Percentiles rank a stretch among this genome's conserved stretches.
phyloP scores from a whole-genome alignment of 2,329 filamentous ascomycete genomes.

The Sclerotinia borealis region DNA sequence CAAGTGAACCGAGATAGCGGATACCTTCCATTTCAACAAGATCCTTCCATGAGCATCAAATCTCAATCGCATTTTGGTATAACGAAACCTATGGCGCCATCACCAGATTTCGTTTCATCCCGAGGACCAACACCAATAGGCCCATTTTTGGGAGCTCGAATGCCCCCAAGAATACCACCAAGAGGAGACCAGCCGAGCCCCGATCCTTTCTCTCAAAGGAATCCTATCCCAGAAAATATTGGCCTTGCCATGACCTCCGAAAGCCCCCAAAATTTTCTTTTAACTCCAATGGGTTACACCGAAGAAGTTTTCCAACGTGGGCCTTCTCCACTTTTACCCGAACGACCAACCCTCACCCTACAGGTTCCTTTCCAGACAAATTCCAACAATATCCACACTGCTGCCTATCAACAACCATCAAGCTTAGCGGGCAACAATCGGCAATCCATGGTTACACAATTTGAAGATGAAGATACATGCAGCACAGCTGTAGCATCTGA shows the following conservation, averaged over 20 bases:
- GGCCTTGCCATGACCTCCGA: slow-evolving; percentile 28
- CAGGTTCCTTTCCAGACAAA: slow-evolving; percentile 19
- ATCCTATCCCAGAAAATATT: slow-evolving; percentile 27
- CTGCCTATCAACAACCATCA: slow-evolving; percentile 11
- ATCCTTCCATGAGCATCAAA: slow-evolving; percentile 23
- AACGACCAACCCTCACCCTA: slow-evolving; percentile 28
- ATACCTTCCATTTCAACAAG: slow-evolving; percentile 29
- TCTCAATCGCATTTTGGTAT: slow-evolving; percentile 13
- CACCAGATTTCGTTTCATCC: slow-evolving; percentile 7
- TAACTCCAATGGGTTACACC: slow-evolving; percentile 1
- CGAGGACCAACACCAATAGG: slow-evolving; percentile 24
- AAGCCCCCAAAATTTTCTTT: background rate
- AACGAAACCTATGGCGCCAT: slow-evolving; percentile 3
- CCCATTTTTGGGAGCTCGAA: slow-evolving; percentile 15
- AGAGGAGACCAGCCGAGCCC: slow-evolving; percentile 15
- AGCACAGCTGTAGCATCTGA: slow-evolving; percentile 11
- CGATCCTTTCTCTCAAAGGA: slow-evolving; percentile 31
- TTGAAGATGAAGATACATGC: slow-evolving; percentile 28
- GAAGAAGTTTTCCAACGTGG: slow-evolving; percentile 20
- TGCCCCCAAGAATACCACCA: slow-evolving; percentile 25
- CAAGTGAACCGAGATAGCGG: slow-evolving; percentile 29
- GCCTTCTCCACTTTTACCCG: slow-evolving; percentile 29
- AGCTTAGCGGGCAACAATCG: slow-evolving; percentile 14
- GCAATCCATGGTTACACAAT: slow-evolving; percentile 30
- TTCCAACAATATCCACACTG: slow-evolving; percentile 14